Evolutionary conservation across 2,329 filamentous ascomycete genomes (phyloP), one percentile per base, ranked within the genome.

Genomic region (Exophiala sideris): DNA sequence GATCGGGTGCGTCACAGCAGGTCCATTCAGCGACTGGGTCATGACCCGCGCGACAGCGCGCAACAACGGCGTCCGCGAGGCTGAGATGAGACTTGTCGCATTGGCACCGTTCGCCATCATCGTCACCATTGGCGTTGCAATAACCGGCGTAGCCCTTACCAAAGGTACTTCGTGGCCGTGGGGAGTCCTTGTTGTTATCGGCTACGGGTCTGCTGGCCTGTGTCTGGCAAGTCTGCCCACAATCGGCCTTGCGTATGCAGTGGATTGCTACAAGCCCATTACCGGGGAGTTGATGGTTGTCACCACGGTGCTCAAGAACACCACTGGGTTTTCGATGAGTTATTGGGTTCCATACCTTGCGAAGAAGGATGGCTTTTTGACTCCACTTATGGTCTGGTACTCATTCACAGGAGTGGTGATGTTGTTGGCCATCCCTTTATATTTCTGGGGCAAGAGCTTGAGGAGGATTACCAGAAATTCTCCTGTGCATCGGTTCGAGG

Each of bases 241-340:
- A 9, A 85, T 86, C 54, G 74, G 71, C 5, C 78, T 73, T 74
- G 12, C 35, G 35, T 85, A 85, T 62, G 80, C 81, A 0, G 76
- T 85, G 14, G 83, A 86, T 64, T 79, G 75, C 51, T 85, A 86
- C 67, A 85, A 85, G 67, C 80, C 82, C 0, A 77, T 84, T 2
- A 75, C 81, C 0, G 81, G 81, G 2, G 76, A 74, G 2, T 70
- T 85, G 40, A 81, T 84, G 64, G 81, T 84, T 0, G 72, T 76
- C 7, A 78, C 82, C 55, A 84, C 81, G 53, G 79, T 84, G 36
- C 81, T 82, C 61, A 84, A 84, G 70, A 85, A 85, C 54, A 45
- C 42, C 16, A 18, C 16, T 18, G 16, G 16, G 16, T 18, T 18
- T 18, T 18, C 16, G 16, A 18, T 18, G 16, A 18, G 16, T 18